Percentiles rank a stretch among this genome's conserved stretches.
Conservation (phyloP, 306 rosid genomes). For the Hippophae rhamnoides region DNA sequence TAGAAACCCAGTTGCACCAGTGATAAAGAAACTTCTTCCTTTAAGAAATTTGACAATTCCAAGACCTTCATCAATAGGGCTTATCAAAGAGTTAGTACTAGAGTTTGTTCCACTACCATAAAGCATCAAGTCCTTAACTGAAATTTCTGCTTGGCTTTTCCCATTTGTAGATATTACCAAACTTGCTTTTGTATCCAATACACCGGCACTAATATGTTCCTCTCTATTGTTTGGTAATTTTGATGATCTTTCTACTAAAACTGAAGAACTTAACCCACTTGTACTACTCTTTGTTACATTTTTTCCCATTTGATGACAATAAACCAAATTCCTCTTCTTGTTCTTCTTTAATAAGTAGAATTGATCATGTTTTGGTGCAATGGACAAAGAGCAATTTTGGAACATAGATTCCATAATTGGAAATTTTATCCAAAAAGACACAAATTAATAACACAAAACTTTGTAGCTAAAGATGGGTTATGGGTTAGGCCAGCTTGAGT, state of each 20-base stretch:
- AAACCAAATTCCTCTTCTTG: conserved; percentile 21
- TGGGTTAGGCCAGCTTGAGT: too few relatives aligned
- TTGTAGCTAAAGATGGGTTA: too few relatives aligned
- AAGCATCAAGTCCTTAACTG: conserved; percentile 55
- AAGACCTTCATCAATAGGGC: conserved; percentile 48
- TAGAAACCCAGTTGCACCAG: conserved; percentile 92
- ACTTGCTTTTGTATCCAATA: conserved; percentile 52
- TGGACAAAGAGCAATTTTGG: conserved; percentile 38
- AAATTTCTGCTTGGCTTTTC: conserved; percentile 34
- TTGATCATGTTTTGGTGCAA: conserved; percentile 22
- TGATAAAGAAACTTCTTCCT: conserved; percentile 69
- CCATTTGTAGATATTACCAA: conserved; percentile 51
- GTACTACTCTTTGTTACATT: conserved; percentile 25
- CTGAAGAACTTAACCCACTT: conserved; percentile 32
- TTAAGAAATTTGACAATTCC: conserved; percentile 73
- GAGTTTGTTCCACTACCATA: conserved; percentile 4
- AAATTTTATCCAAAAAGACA: conserved; percentile 1
- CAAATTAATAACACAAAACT: conserved; percentile 6
- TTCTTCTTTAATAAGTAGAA: conserved; percentile 31
- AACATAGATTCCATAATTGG: conserved; percentile 56
- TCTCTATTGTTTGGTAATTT: conserved; percentile 10
- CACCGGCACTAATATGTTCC: conserved; percentile 28
- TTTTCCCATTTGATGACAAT: conserved; percentile 51
- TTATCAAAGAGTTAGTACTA: conserved; percentile 16
- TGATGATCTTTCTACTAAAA: conserved; percentile 31